Conservation (phyloP, 129 eudicot species). For the Kitagawia praeruptora region DNA sequence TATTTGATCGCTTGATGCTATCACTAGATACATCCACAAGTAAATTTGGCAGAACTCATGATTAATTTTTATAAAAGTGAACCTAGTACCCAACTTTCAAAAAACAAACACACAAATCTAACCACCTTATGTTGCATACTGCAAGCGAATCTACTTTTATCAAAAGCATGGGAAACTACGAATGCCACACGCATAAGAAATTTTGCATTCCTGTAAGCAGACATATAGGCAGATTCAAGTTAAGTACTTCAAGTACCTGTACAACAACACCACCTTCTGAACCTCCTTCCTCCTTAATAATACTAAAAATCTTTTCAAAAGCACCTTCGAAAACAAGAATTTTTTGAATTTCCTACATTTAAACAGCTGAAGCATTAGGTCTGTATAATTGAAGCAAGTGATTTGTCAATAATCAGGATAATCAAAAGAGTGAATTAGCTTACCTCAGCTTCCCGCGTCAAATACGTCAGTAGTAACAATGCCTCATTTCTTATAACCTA, state of each 20-base stretch:
- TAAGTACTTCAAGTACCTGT: slow-evolving; percentile 44
- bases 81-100: neutral
- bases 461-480: slow-evolving; percentile 81
- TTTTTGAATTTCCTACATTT: slow-evolving; percentile 88
- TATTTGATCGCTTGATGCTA: neutral
- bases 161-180: neutral
- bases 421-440: slow-evolving; percentile 3
- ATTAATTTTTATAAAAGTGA: neutral
- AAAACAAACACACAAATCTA: neutral
- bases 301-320: slow-evolving; percentile 91
- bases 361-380: neutral
- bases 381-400: slow-evolving; percentile 8
- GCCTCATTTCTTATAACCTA: slow-evolving; percentile 97
- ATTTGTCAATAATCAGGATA: neutral
- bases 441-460: slow-evolving; percentile 98
- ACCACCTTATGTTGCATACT: neutral
- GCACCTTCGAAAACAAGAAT: slow-evolving; percentile 97
- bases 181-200: neutral
- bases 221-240: neutral
- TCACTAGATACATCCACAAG: neutral
- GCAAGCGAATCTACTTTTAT: neutral
- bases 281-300: slow-evolving; percentile 92
- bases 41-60: neutral
- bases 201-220: neutral
- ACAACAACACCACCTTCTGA: slow-evolving; percentile 99